A percentile compares a stretch with the other conserved stretches of the same genome.
Conservation (phyloP, 1,284 basidiomycete species). For the Trichosporon sp. region DNA sequence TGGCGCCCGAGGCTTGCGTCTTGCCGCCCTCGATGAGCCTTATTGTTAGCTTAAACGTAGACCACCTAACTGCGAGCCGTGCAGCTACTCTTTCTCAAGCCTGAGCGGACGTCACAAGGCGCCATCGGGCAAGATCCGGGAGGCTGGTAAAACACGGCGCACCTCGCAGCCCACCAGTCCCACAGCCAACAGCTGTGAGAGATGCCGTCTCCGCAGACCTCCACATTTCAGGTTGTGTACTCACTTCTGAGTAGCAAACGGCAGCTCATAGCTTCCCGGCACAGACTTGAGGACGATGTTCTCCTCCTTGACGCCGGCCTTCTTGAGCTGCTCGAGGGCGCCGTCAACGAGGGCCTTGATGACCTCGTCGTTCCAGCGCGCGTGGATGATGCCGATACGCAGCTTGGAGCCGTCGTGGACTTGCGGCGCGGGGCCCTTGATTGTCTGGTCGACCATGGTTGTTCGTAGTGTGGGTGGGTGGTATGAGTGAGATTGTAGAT, state of each 20-base stretch:
- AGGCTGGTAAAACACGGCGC: background rate
- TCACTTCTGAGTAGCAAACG: constrained; percentile 76
- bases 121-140: background rate
- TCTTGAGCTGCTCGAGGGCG: constrained; percentile 73
- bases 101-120: too few relatives aligned
- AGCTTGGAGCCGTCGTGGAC: constrained; percentile 75
- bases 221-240: constrained; percentile 22
- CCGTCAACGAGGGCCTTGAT: constrained; percentile 82
- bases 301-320: constrained; percentile 79
- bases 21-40: constrained; percentile 56
- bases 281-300: constrained; percentile 92
- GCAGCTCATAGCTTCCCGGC: constrained; percentile 92
- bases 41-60: constrained; percentile 25
- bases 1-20: constrained; percentile 50
- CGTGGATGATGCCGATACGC: constrained; percentile 86
- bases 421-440: constrained; percentile 74
- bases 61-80: background rate
- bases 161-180: too few relatives aligned
- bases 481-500: background rate
- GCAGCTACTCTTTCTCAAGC: background rate
- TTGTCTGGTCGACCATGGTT: constrained; percentile 56
- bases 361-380: constrained; percentile 85
- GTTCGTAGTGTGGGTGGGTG: background rate
- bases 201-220: too few relatives aligned
- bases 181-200: too few relatives aligned